Evolutionary conservation across 441 rosid species (phyloP), one percentile per base, ranked within the genome.

Genomic region (Cnidoscolus chayamansa): DNA sequence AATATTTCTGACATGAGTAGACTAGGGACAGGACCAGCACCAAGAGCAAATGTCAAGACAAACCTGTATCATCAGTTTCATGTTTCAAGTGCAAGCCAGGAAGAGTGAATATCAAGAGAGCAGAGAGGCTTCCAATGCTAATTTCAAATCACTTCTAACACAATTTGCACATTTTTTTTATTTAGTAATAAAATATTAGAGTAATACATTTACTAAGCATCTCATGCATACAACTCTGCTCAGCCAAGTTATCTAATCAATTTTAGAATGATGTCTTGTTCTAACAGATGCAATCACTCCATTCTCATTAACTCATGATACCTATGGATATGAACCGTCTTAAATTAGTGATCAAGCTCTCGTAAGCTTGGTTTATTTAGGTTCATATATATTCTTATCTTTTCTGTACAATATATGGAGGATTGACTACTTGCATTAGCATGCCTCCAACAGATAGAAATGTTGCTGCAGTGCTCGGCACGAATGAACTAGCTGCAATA

Each of bases 361-460:
- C 35, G 43, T 17, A 30, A 67, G 50, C 47, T 40, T 37, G 62
- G 43, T 63, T 32, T 56, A 35, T 55, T 58, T 32, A 49, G 70
- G 55, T 66, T n/a, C 19, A 13, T 4, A 43, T 17, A 67, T 8
- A 13, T 31, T 35, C 12, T 19, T 7, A 59, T 58, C 70, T 1
- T 79, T 50, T 5, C 25, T 15, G n/a, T 20, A 55, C 54, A 66
- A 66, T 16, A 51, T 53, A 43, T 30, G 19, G 71, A 40, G 25
- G 73, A 50, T 7, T 64, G 51, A 49, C 56, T 54, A 86, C 97
- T 90, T 82, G 92, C 98, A 83, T 63, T 35, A 94, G 83, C 83
- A 92, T 89, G 85, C 97, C 89, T 61, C 99, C 96, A 51, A 94
- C 90, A 61, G 99, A 89, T 58, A 90, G 80, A 84, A 86, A 86